Conservation (phyloP, 257 asterid species). For the Lycium barbarum region DNA sequence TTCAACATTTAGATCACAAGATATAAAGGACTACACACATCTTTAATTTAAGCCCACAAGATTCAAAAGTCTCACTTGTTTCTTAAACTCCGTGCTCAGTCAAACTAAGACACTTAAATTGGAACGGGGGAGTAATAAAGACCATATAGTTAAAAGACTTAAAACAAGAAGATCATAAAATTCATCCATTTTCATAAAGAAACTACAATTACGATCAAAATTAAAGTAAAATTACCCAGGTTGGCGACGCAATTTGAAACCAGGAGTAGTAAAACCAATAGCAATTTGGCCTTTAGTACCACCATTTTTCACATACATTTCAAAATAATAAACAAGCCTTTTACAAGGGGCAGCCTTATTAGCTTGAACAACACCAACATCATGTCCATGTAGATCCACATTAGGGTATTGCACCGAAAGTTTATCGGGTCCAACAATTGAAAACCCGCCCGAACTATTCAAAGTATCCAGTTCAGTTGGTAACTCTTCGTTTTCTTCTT, state of each 20-base stretch:
- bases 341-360: conserved; percentile 81
- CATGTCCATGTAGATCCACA: conserved; percentile 74
- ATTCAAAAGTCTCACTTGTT: no score
- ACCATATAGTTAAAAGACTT: not conserved
- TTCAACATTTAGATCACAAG: conserved; percentile 44
- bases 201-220: not conserved
- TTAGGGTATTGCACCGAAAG: conserved; percentile 71
- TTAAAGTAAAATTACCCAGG: conserved; percentile 69
- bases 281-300: conserved; percentile 91
- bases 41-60: no score
- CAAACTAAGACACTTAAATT: no score
- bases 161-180: no score
- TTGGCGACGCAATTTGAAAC: conserved; percentile 77
- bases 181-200: not conserved
- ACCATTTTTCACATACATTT: conserved; percentile 74
- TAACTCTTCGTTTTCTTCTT: conserved; percentile 59
- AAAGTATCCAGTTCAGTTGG: conserved; percentile 83
- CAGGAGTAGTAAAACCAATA: conserved; percentile 86
- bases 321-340: conserved; percentile 79
- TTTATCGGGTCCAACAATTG: conserved; percentile 81
- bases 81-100: no score
- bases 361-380: conserved; percentile 93
- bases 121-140: not conserved
- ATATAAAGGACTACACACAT: no score
- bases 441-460: conserved; percentile 79